A percentile compares a stretch with the other conserved stretches of the same genome.
These are phyloP conservation scores for Kwoniella dendrophila DNA, from an alignment of 768 basidiomycete genomes.

Conservation along the genomic window DNA sequence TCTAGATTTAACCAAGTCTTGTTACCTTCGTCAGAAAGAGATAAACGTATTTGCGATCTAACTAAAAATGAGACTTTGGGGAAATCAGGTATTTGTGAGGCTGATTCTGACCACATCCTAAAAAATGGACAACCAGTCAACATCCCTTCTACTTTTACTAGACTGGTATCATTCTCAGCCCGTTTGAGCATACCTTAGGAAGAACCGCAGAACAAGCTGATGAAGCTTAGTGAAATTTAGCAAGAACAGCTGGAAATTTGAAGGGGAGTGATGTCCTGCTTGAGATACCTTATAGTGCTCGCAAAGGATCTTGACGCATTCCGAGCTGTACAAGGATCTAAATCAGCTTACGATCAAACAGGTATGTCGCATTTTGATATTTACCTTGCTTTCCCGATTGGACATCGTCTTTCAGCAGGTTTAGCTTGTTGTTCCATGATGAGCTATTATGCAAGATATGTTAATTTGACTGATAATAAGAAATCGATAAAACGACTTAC, in stretches of 20 bases:
- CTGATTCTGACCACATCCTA: conserved; percentile 51
- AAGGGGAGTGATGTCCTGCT: conserved; percentile 37
- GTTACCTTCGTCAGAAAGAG: conserved; percentile 36
- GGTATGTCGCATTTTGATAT: not conserved
- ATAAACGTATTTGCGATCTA: conserved; percentile 41
- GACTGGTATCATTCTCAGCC: too few relatives aligned
- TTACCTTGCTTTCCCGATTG: conserved; percentile 46
- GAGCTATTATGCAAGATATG: conserved; percentile 28
- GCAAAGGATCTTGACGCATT: conserved; percentile 49
- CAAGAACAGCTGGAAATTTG: conserved; percentile 43
- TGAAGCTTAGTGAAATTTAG: conserved; percentile 43
- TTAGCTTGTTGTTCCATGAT: conserved; percentile 44
- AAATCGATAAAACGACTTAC: conserved; percentile 17
- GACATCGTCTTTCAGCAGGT: conserved; percentile 36
- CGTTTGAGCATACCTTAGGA: conserved; percentile 43
- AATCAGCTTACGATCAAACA: conserved; percentile 6
- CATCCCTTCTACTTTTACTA: too few relatives aligned
- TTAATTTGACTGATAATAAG: not conserved
- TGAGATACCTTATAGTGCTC: conserved; percentile 49
- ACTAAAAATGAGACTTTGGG: conserved; percentile 38
- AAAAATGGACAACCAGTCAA: not conserved
- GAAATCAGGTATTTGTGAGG: conserved; percentile 39
- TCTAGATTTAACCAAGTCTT: conserved; percentile 49
- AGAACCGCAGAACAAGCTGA: conserved; percentile 42
- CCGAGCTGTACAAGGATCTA: conserved; percentile 26